Conservation (phyloP, 805 yeast species). For the Vanderwaltozyma yarrowii region DNA sequence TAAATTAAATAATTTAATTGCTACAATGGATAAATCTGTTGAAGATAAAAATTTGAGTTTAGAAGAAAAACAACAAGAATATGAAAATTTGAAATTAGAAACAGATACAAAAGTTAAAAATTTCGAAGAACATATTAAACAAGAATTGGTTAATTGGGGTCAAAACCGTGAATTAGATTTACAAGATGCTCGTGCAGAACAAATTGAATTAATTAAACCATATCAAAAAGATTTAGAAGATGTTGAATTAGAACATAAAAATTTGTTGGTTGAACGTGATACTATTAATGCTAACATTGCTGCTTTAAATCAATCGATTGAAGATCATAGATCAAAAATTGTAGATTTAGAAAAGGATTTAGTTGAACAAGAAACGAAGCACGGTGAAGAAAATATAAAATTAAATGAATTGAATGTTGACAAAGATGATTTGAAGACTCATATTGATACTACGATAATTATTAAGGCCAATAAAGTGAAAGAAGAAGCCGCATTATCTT, state of each 20-base stretch:
- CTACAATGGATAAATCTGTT: constrained; percentile 30
- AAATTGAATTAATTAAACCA: constrained; percentile 31
- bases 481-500: constrained; percentile 28
- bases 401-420: constrained; percentile 25
- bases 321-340: constrained; percentile 29
- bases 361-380: constrained; percentile 19
- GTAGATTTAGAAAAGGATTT: constrained; percentile 27
- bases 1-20: constrained; percentile 29
- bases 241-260: constrained; percentile 29
- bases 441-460: constrained; percentile 14
- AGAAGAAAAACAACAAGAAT: constrained; percentile 32
- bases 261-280: constrained; percentile 29
- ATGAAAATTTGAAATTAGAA: constrained; percentile 18
- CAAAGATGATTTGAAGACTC: constrained; percentile 21
- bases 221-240: constrained; percentile 34
- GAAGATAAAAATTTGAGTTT: constrained; percentile 33
- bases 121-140: constrained; percentile 14
- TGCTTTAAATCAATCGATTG: constrained; percentile 28
- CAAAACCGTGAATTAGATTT: constrained; percentile 23
- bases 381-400: constrained; percentile 25
- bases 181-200: constrained; percentile 23
- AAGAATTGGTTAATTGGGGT: constrained; percentile 19
- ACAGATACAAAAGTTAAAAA: constrained; percentile 21
- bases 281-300: constrained; percentile 35
- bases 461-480: constrained; percentile 27